phyloP scores from a whole-genome alignment of 768 basidiomycete genomes.

The Boletus insuetus region DNA sequence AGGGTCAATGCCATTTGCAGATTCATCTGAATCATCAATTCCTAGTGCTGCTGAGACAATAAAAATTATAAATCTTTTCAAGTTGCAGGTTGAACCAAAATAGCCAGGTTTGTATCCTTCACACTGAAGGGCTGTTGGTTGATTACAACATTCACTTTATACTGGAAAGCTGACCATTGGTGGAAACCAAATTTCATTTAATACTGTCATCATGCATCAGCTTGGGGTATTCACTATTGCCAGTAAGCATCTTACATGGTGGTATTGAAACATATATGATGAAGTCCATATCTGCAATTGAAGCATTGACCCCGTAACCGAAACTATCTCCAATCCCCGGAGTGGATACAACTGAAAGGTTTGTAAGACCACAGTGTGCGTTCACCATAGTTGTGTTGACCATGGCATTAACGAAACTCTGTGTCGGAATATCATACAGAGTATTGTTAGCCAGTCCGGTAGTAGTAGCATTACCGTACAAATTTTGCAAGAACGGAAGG shows the following conservation, averaged over 20 bases:
- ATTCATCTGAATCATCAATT: neutral
- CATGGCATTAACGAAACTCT: neutral
- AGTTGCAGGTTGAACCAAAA: neutral
- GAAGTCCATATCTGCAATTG: neutral
- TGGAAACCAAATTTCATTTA: neutral
- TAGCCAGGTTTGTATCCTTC: no score
- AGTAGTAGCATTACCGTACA: neutral
- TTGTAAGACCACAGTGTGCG: neutral
- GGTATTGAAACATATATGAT: neutral
- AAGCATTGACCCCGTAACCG: neutral
- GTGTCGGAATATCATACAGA: neutral
- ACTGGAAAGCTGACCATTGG: neutral
- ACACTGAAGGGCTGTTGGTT: neutral
- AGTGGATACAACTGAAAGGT: neutral
- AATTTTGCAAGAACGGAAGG: neutral
- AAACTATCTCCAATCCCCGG: neutral
- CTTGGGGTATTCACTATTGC: neutral
- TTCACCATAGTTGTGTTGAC: neutral
- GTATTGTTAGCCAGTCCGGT: neutral
- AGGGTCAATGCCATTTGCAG: neutral
- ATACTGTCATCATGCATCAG: neutral
- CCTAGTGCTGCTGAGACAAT: neutral
- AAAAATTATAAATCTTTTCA: neutral
- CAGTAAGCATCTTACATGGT: neutral
- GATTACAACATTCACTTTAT: neutral